A percentile compares a stretch with the other conserved stretches of the same genome.
phyloP scores from a whole-genome alignment of 2,329 filamentous ascomycete genomes.

The Dryadomyces quercivorus region DNA sequence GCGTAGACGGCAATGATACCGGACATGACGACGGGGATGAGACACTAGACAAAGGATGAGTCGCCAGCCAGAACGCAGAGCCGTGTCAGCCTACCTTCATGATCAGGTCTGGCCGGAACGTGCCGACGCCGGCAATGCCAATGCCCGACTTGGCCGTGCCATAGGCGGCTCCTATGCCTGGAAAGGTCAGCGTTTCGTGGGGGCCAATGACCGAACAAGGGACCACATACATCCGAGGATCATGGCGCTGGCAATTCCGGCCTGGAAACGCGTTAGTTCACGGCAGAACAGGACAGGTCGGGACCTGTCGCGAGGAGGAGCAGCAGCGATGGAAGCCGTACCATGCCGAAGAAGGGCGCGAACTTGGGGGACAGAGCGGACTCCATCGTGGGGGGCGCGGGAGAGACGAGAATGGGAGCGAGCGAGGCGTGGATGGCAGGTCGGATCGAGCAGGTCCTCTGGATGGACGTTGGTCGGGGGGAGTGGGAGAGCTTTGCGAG shows the following conservation, averaged over 20 bases:
- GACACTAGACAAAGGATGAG: conserved; percentile 38
- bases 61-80: not conserved
- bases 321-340: conserved; percentile 31
- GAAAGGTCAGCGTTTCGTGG: conserved; percentile 7
- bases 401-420: not conserved
- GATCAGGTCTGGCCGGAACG: conserved; percentile 74
- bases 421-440: not conserved
- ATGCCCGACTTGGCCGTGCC: conserved; percentile 83
- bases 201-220: conserved; percentile 9
- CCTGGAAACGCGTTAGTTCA: conserved; percentile 29
- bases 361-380: conserved; percentile 63
- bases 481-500: not conserved
- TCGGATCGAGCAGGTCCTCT: not conserved
- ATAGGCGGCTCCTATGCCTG: conserved; percentile 64
- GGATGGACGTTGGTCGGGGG: not conserved
- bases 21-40: conserved; percentile 92
- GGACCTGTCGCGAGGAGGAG: not conserved
- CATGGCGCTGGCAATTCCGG: conserved; percentile 70
- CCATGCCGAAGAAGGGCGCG: conserved; percentile 82
- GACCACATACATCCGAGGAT: conserved; percentile 63
- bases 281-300: not conserved
- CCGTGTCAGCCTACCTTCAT: conserved; percentile 58
- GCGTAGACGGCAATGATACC: conserved; percentile 98
- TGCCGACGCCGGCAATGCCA: conserved; percentile 75
- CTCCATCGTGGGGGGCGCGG: conserved; percentile 21